phyloP scores from a whole-genome alignment of 1,284 basidiomycete genomes.

The Sutorius eximius region DNA sequence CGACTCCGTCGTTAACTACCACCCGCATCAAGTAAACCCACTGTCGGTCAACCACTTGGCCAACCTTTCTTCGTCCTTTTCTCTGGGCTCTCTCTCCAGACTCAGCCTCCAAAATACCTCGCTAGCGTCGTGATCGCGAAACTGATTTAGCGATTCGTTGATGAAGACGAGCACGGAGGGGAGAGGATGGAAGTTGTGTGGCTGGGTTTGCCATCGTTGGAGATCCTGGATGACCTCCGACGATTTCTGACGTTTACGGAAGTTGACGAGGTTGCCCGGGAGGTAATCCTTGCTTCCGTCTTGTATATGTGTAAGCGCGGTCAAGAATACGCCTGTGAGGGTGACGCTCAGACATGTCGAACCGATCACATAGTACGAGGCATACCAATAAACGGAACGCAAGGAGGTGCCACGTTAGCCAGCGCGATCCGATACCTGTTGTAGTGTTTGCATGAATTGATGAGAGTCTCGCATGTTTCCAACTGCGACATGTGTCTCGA shows the following conservation, averaged over 20 bases:
- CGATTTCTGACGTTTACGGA: constrained; percentile 73
- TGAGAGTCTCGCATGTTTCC: constrained; percentile 52
- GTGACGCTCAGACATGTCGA: neutral
- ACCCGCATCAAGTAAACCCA: constrained; percentile 46
- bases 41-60: constrained; percentile 62
- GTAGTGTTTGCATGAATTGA: constrained; percentile 78
- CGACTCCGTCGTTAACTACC: neutral
- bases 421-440: constrained; percentile 68
- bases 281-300: constrained; percentile 77
- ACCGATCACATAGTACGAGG: constrained; percentile 4
- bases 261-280: constrained; percentile 71
- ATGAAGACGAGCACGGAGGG: constrained; percentile 60
- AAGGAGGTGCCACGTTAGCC: constrained; percentile 69
- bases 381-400: constrained; percentile 81
- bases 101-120: constrained; percentile 66
- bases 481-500: constrained; percentile 49
- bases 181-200: constrained; percentile 68
- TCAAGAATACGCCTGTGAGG: constrained; percentile 69
- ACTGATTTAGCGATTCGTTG: constrained; percentile 52
- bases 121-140: constrained; percentile 43
- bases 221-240: constrained; percentile 82
- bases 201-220: constrained; percentile 73
- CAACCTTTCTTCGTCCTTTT: constrained; percentile 72
- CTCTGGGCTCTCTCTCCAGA: constrained; percentile 71
- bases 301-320: constrained; percentile 80